These are phyloP conservation scores for Solanum pimpinellifolium DNA, from an alignment of 257 asterid species.

Conservation along the genomic window DNA sequence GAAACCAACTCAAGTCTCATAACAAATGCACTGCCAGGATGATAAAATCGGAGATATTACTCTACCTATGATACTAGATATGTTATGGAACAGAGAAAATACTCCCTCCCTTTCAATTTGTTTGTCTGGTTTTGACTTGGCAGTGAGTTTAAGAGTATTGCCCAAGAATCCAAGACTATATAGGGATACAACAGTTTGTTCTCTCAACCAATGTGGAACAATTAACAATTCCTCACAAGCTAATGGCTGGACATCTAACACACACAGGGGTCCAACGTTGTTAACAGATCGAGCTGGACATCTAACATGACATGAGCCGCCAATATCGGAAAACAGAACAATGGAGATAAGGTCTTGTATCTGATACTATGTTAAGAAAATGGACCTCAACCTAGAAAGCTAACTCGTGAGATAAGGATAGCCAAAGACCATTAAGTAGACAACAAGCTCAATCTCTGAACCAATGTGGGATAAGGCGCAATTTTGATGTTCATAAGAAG, in stretches of 20 bases:
- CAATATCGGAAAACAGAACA: not conserved
- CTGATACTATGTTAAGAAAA: not conserved
- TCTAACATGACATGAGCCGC: not conserved
- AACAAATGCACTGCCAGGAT: not conserved
- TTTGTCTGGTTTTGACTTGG: not conserved
- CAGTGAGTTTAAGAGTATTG: not conserved
- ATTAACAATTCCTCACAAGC: not conserved
- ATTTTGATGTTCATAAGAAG: not conserved
- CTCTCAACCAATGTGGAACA: not conserved
- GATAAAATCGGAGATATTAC: not conserved
- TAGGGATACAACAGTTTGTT: not conserved
- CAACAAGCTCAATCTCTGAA: not conserved
- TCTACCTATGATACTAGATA: not conserved
- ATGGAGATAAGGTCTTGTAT: not conserved
- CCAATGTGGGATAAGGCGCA: not conserved
- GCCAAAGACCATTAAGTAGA: not conserved
- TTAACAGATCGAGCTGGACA: not conserved
- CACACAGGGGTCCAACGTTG: not conserved
- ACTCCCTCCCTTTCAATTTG: not conserved
- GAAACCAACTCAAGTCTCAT: not conserved
- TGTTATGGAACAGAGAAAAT: not conserved
- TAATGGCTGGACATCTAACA: not conserved
- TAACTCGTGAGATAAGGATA: not conserved
- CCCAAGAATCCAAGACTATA: not conserved
- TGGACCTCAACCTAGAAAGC: not conserved